Evolutionary conservation across 202 grass and related monocot species (phyloP).

Genomic region (Cymbopogon flexuosus): DNA sequence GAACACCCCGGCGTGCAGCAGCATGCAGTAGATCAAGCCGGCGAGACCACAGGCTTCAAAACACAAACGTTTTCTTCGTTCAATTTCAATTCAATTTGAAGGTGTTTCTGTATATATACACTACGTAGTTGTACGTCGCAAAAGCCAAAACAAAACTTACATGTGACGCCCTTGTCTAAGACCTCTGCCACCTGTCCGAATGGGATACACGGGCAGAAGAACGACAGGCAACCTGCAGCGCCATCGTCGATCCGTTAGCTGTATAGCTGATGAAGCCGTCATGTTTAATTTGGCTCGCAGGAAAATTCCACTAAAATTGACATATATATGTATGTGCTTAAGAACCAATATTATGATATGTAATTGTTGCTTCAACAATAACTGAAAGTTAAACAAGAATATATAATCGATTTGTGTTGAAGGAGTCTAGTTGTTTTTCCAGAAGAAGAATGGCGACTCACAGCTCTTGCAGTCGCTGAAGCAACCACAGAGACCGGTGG

Average conservation of each 20-base stretch:
- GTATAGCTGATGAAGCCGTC: no score
- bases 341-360: no score
- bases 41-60: neutral
- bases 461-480: conserved; percentile 7
- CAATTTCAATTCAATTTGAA: neutral
- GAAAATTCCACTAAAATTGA: no score
- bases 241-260: neutral
- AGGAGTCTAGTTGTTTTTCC: neutral
- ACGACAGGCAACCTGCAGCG: conserved; percentile 9
- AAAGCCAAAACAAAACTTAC: neutral
- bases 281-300: no score
- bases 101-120: no score
- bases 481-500: conserved; percentile 22
- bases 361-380: no score
- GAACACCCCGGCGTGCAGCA: neutral
- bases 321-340: no score
- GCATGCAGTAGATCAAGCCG: neutral
- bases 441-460: neutral
- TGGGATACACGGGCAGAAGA: conserved; percentile 23
- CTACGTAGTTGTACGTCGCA: no score
- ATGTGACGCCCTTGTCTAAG: conserved; percentile 16
- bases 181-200: conserved; percentile 29
- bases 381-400: neutral
- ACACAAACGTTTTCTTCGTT: neutral
- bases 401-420: neutral